These are phyloP conservation scores for Mrakia hoshinonis DNA, from an alignment of 768 basidiomycete genomes.

Conservation along the genomic window DNA sequence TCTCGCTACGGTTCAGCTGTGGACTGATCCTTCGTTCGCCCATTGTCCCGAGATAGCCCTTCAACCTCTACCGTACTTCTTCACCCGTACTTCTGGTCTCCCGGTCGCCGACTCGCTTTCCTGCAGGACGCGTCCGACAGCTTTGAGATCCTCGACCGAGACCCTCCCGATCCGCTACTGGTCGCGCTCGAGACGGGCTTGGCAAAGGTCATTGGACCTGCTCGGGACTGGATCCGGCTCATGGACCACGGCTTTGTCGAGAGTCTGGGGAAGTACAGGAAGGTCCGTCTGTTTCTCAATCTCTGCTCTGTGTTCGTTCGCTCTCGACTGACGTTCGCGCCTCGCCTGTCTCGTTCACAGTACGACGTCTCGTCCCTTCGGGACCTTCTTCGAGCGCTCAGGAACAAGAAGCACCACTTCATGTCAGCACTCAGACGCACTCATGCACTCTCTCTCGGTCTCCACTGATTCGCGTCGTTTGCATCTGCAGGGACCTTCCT, in stretches of 20 bases:
- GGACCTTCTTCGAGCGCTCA: conserved; percentile 79
- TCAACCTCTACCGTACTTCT: conserved; percentile 72
- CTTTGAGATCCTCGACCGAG: conserved; percentile 94
- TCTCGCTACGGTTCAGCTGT: neutral
- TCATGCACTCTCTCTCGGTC: neutral
- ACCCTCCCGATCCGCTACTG: conserved; percentile 71
- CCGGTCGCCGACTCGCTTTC: conserved; percentile 74
- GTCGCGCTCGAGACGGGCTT: conserved; percentile 66
- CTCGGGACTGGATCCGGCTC: conserved; percentile 68
- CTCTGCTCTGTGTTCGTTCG: neutral
- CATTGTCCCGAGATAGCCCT: neutral
- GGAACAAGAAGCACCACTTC: conserved; percentile 58
- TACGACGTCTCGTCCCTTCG: conserved; percentile 87
- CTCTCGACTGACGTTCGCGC: neutral
- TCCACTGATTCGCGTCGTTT: neutral
- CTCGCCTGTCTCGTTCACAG: conserved; percentile 13
- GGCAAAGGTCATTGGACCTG: conserved; percentile 61
- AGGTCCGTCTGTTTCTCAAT: conserved; percentile 38
- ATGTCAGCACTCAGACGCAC: neutral
- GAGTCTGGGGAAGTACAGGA: conserved; percentile 92
- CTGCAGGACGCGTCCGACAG: conserved; percentile 96
- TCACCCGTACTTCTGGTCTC: conserved; percentile 96
- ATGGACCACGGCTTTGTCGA: conserved; percentile 86
- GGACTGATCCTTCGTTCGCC: conserved; percentile 18
- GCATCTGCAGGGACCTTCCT: conserved; percentile 57